Conservation (phyloP, 1,284 basidiomycete species). For the Austroboletus niveus region DNA sequence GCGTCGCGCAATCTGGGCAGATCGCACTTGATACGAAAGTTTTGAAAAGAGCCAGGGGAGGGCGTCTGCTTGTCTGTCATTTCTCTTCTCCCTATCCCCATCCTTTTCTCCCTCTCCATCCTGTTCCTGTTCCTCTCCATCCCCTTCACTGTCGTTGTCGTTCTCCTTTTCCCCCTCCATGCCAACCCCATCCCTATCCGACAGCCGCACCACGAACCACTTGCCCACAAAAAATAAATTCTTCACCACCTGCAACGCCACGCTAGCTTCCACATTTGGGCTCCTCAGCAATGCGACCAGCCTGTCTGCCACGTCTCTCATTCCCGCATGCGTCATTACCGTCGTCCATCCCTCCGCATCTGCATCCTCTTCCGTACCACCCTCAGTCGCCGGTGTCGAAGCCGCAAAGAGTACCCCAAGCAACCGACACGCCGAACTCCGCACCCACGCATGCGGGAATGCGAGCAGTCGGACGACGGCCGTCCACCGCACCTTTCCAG, state of each 20-base stretch:
- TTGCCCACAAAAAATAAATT: constrained; percentile 91
- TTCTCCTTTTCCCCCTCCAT: constrained; percentile 14
- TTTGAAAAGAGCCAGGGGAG: constrained; percentile 94
- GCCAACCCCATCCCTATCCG: constrained; percentile 2
- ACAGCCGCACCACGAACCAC: constrained; percentile 54
- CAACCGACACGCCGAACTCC: constrained; percentile 77
- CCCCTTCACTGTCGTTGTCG: constrained; percentile 18
- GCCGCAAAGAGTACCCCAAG: constrained; percentile 71
- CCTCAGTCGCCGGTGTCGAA: constrained; percentile 16
- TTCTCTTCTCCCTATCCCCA: constrained; percentile 9
- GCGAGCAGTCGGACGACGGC: constrained; percentile 68
- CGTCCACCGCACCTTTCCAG: constrained; percentile 56
- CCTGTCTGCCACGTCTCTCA: constrained; percentile 76
- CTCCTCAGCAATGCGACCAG: constrained; percentile 82
- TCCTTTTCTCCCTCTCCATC: constrained; percentile 24
- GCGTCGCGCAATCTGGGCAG: constrained; percentile 66
- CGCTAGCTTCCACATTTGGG: constrained; percentile 70
- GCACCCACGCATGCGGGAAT: constrained; percentile 95
- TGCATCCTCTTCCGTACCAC: not conserved
- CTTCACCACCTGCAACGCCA: constrained; percentile 89
- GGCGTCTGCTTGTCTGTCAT: constrained; percentile 47
- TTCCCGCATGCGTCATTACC: constrained; percentile 49
- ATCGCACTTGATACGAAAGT: constrained; percentile 84
- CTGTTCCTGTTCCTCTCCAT: constrained; percentile 19
- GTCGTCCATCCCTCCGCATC: constrained; percentile 4